Base-by-base conservation (phyloP, 305 asterid genomes). In the Euphrasia arctica region DNA sequence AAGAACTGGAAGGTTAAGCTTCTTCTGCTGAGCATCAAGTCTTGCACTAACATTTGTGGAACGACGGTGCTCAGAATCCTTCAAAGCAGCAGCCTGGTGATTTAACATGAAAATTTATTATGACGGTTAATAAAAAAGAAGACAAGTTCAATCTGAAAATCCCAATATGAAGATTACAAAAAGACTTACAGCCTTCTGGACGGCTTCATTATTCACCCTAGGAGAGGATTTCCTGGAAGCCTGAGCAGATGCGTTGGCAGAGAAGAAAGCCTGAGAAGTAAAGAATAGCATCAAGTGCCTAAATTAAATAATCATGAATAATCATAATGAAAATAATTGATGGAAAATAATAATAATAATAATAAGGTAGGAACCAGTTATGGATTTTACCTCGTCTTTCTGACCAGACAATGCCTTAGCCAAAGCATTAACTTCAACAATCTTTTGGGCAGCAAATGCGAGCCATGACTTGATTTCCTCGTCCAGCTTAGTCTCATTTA, bases 401-500 rank as follows among this genome's bases (percentile, higher is more conserved):
- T 68, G 71, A 69, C 97, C 93, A 68, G 72, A 8, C 9, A 39
- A 39, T 39, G 45, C 45, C 10, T 39, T 39, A 39, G 45, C 45
- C 45, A 39, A 39, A 39, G 45, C 45, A 74, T 90, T 79, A 31
- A 90, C 97, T 84, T 90, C 97, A 73, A 90, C 81, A 74, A 90
- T 82, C 69, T 90, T 90, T 58, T 90, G 97, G 43, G 95, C 95
- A 55, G 97, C 95, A 78, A 90, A 90, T 77, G 97, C 95, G 14
- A 90, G 85, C 96, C 95, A 90, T 9, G 97, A 87, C 62, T 90
- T 90, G 76, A 90, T 90, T 82, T 90, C 97, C 54, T 74, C 27
- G 74, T 90, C 97, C 73, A 90, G 69, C 75, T 87, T 90, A 58
- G 96, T 69, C 86, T 90, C 97, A 43, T 90, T 90, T 36, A 78